These are phyloP conservation scores for Coemansia sp. DNA, from an alignment of 192 early-diverging fungal species.

Conservation along the genomic window DNA sequence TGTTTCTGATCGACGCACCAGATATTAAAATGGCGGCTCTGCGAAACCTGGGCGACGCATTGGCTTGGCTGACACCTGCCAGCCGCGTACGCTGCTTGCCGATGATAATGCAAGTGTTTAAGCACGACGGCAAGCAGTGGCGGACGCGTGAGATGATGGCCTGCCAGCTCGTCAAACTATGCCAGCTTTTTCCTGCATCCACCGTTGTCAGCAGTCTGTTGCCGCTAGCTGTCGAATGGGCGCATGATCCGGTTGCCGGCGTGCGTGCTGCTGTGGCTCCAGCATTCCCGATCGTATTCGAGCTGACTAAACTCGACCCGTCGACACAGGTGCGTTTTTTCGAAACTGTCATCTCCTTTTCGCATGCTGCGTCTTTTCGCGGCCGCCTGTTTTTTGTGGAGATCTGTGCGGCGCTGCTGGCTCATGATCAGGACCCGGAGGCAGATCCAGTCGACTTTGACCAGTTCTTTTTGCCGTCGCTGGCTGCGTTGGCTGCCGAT, in stretches of 20 bases:
- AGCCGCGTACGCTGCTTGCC: constrained; percentile 68
- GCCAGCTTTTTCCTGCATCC: constrained; percentile 60
- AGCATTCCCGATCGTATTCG: constrained; percentile 49
- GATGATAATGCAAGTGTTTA: constrained; percentile 65
- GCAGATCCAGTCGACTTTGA: constrained; percentile 63
- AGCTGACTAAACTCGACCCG: constrained; percentile 47
- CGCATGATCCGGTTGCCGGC: constrained; percentile 56
- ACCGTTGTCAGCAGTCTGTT: constrained; percentile 65
- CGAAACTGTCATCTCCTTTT: constrained; percentile 54
- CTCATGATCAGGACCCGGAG: constrained; percentile 58
- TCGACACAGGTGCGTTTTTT: constrained; percentile 44
- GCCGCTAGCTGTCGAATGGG: constrained; percentile 64
- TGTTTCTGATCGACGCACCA: constrained; percentile 50
- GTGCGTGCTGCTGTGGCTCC: constrained; percentile 56
- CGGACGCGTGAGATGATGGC: constrained; percentile 70
- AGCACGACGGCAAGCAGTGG: constrained; percentile 70
- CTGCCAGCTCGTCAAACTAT: constrained; percentile 63
- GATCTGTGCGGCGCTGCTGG: constrained; percentile 67
- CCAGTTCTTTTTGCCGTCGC: constrained; percentile 64
- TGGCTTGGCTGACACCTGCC: constrained; percentile 60
- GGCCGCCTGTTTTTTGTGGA: constrained; percentile 62
- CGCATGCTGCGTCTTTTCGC: constrained; percentile 51
- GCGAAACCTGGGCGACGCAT: constrained; percentile 64
- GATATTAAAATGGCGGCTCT: constrained; percentile 73
- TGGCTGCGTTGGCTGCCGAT: constrained; percentile 62